These are phyloP conservation scores for Metschnikowia drakensbergensis DNA, from an alignment of 805 yeast species.

Conservation along the genomic window DNA sequence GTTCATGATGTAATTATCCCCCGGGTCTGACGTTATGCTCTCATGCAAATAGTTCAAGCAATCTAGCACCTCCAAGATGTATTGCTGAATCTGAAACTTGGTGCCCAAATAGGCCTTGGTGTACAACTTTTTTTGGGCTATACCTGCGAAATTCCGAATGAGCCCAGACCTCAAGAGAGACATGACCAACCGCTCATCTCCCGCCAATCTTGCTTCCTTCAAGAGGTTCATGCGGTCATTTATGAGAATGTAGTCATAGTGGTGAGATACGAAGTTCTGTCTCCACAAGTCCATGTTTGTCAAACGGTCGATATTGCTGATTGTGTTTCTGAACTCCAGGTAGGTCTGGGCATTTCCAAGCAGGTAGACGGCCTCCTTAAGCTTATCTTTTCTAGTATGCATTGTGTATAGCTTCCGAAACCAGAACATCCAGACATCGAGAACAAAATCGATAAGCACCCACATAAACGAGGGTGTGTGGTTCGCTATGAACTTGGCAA, in stretches of 20 bases:
- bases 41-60: conserved; percentile 61
- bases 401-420: conserved; percentile 32
- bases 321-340: conserved; percentile 65
- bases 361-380: conserved; percentile 46
- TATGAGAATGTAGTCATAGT: conserved; percentile 81
- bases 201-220: conserved; percentile 54
- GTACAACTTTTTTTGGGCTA: conserved; percentile 73
- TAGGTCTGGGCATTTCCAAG: conserved; percentile 52
- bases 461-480: conserved; percentile 39
- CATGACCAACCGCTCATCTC: conserved; percentile 56
- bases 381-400: conserved; percentile 39
- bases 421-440: conserved; percentile 49
- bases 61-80: conserved; percentile 68
- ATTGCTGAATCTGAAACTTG: conserved; percentile 81
- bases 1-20: conserved; percentile 37
- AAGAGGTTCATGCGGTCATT: conserved; percentile 66
- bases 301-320: conserved; percentile 46
- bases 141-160: conserved; percentile 87
- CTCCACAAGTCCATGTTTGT: conserved; percentile 58
- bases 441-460: conserved; percentile 40
- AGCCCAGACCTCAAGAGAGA: conserved; percentile 77
- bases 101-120: conserved; percentile 86
- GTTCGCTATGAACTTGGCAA: conserved; percentile 28
- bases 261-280: conserved; percentile 73
- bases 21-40: conserved; percentile 27